A percentile compares a stretch with the other conserved stretches of the same genome.
Conservation (phyloP, 805 yeast species). For the Naumovozyma castellii region DNA sequence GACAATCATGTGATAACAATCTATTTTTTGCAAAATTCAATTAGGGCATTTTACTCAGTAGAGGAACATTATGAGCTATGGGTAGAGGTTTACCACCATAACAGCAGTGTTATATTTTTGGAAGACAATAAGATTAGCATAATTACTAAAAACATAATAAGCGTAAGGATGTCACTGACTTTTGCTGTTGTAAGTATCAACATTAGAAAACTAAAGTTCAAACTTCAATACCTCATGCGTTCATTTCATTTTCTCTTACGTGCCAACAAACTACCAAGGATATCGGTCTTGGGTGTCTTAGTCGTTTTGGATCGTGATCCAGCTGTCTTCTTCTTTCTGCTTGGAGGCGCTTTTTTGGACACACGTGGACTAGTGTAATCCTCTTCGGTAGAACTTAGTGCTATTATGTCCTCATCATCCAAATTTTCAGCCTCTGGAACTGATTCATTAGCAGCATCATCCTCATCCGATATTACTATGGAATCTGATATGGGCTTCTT, state of each 20-base stretch:
- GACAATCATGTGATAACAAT: too few species aligned
- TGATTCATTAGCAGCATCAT: constrained; percentile 4
- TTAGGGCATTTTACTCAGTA: too few species aligned
- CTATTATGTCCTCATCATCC: constrained; percentile 8
- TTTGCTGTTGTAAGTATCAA: too few species aligned
- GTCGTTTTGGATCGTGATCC: constrained; percentile 8
- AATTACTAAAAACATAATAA: too few species aligned
- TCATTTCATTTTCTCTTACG: constrained; percentile 19
- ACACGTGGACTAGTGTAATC: constrained; percentile 3
- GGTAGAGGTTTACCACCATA: too few species aligned
- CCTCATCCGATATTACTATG: constrained; percentile 6
- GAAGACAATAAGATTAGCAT: too few species aligned
- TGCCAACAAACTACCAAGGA: constrained; percentile 21
- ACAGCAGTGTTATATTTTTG: too few species aligned
- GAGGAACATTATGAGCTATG: too few species aligned
- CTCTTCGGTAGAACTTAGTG: constrained; percentile 9
- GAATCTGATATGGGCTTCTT: constrained; percentile 8
- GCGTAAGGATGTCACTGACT: too few species aligned
- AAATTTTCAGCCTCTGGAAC: constrained; percentile 10
- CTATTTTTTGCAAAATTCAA: too few species aligned
- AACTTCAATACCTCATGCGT: too few species aligned
- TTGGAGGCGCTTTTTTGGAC: constrained; percentile 1
- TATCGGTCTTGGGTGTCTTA: constrained; percentile 27
- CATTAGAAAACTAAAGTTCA: too few species aligned
- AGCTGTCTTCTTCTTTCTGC: not conserved